Percentiles rank a stretch among this genome's conserved stretches.
Evolutionary conservation across 768 basidiomycete genomes (phyloP).

Genomic region (Lactarius hengduanensis): DNA sequence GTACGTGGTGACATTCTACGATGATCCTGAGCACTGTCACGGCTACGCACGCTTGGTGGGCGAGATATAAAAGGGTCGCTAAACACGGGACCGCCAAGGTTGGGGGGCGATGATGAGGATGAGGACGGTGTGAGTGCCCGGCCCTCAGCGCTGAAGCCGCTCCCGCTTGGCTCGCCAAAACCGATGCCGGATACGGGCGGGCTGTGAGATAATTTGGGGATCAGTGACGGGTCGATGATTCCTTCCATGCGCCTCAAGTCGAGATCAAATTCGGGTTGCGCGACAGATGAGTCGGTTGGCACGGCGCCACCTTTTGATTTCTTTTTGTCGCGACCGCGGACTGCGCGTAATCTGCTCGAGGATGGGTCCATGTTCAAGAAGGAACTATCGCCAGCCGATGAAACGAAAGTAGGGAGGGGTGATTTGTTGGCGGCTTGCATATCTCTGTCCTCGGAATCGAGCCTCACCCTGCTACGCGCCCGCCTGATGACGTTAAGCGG

Average conservation of each 20-base stretch:
- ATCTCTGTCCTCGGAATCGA: conserved; percentile 42
- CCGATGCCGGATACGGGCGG: conserved; percentile 48
- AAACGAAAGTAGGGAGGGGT: conserved; percentile 28
- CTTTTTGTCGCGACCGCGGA: conserved; percentile 37
- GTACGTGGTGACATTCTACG: conserved; percentile 22
- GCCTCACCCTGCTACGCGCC: conserved; percentile 42
- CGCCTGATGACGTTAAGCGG: conserved; percentile 42
- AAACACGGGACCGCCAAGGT: conserved; percentile 19
- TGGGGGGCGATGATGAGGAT: conserved; percentile 20
- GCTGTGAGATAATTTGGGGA: conserved; percentile 31
- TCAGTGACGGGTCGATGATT: conserved; percentile 56
- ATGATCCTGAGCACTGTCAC: conserved; percentile 20
- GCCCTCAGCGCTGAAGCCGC: conserved; percentile 25
- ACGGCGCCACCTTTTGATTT: conserved; percentile 33
- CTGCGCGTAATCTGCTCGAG: conserved; percentile 27
- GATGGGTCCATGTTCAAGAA: conserved; percentile 33
- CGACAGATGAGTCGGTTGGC: conserved; percentile 37
- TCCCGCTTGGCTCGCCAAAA: conserved; percentile 36
- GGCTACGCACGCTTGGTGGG: conserved; percentile 11
- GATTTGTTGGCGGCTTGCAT: conserved; percentile 29
- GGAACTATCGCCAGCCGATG: conserved; percentile 22
- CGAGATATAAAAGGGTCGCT: conserved; percentile 29
- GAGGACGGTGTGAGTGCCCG: conserved; percentile 21
- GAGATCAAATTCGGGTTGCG: conserved; percentile 50
- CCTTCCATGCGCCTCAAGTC: conserved; percentile 79